Conservation (phyloP, 2,329 filamentous ascomycete species). For the Verticillium dahliae region DNA sequence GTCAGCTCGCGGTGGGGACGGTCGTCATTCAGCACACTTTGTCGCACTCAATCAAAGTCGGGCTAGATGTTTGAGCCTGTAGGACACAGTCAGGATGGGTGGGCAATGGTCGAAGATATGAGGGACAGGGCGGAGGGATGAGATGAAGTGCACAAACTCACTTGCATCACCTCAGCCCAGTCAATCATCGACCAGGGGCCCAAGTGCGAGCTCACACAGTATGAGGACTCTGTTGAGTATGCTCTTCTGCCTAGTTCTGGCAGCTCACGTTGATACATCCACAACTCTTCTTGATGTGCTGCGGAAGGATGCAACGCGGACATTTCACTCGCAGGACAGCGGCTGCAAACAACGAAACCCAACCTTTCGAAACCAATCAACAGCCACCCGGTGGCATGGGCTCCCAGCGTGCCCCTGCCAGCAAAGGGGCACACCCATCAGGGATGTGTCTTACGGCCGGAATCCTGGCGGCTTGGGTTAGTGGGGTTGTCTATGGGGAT, state of each 20-base stretch:
- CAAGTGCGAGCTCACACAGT: background rate
- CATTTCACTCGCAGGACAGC: background rate
- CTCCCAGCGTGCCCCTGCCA: background rate
- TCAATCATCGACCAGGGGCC: background rate
- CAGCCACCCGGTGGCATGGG: background rate
- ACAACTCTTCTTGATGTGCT: background rate
- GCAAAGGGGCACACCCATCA: background rate
- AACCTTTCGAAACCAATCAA: background rate
- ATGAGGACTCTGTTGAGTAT: background rate
- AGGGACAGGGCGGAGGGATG: background rate
- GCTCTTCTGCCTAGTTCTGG: background rate
- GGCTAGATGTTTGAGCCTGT: background rate
- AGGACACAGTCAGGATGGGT: background rate
- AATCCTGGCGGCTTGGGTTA: background rate
- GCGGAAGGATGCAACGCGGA: background rate
- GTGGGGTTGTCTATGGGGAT: background rate
- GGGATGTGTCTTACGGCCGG: background rate
- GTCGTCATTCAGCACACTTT: background rate
- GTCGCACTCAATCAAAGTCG: background rate
- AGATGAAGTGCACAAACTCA: background rate
- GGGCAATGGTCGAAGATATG: background rate
- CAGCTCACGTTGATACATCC: background rate
- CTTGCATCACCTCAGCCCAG: background rate
- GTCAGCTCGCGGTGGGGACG: background rate
- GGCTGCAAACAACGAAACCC: background rate